A percentile compares a stretch with the other conserved stretches of the same genome.
Conservation (phyloP, 1,284 basidiomycete genomes). For the Lignosus rhinocerotis region DNA sequence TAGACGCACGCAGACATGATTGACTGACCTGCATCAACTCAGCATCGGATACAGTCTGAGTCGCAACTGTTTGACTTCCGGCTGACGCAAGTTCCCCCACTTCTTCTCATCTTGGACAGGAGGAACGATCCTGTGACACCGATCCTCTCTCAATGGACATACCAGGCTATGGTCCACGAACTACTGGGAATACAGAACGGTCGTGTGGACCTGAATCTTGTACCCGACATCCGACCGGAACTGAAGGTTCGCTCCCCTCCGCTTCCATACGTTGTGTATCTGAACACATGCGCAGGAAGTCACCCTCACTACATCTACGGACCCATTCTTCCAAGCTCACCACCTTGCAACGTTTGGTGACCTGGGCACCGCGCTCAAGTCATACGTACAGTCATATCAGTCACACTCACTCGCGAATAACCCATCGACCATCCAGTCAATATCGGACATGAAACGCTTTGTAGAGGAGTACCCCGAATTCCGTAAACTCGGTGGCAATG, state of each 20-base stretch:
- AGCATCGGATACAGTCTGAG: conserved; percentile 77
- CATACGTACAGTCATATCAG: conserved; percentile 95
- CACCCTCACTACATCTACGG: conserved; percentile 88
- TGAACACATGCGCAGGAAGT: conserved; percentile 69
- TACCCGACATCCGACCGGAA: conserved; percentile 88
- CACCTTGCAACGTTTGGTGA: conserved; percentile 96
- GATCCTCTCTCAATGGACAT: conserved; percentile 98
- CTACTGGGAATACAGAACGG: conserved; percentile 93
- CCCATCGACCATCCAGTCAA: conserved; percentile 89
- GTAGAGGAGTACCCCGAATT: conserved; percentile 99
- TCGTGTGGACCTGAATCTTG: conserved; percentile 80
- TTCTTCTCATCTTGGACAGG: conserved; percentile 83
- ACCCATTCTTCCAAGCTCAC: conserved; percentile 93
- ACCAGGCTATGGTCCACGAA: conserved; percentile 99
- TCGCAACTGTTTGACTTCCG: conserved; percentile 77
- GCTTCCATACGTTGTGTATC: background rate
- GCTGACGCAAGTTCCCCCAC: conserved; percentile 70
- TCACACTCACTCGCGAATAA: conserved; percentile 78
- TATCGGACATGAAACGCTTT: conserved; percentile 96
- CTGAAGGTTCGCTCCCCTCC: conserved; percentile 57
- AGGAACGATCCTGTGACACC: conserved; percentile 98
- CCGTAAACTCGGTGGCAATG: conserved; percentile 93
- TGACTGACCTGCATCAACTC: conserved; percentile 3
- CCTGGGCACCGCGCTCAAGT: conserved; percentile 89
- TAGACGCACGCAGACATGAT: background rate